A percentile compares a stretch with the other conserved stretches of the same genome.
Evolutionary conservation across 352 stramenopile species (phyloP).

Genomic region (Phytopythium ostracodes): DNA sequence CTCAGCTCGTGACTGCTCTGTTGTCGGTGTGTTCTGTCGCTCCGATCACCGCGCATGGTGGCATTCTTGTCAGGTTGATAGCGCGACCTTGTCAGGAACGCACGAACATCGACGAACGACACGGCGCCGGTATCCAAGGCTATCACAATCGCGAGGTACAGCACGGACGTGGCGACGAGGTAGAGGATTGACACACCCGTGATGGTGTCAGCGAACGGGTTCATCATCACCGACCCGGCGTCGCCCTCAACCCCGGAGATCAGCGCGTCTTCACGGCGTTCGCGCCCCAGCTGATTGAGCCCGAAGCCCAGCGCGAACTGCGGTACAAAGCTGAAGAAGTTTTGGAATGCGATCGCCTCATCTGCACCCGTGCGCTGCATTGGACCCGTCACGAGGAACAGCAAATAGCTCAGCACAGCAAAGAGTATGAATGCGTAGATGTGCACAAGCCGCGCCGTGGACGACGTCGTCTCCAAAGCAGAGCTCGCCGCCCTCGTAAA

Average conservation of each 20-base stretch:
- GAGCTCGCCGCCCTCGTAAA: not conserved
- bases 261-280: not conserved
- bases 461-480: not conserved
- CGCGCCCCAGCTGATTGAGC: slow-evolving; percentile 12
- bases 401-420: slow-evolving; percentile 10
- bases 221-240: not conserved
- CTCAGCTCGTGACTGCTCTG: not conserved
- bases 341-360: slow-evolving; percentile 9
- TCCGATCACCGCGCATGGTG: not conserved
- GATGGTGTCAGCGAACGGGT: slow-evolving; percentile 13
- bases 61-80: not conserved
- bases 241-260: not conserved
- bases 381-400: slow-evolving; percentile 11
- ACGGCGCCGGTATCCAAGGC: slow-evolving; percentile 24
- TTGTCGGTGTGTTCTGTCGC: not conserved
- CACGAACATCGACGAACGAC: not conserved
- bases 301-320: slow-evolving; percentile 20
- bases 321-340: slow-evolving; percentile 19
- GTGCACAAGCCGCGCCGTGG: not conserved
- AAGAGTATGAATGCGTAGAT: slow-evolving; percentile 16
- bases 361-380: not conserved
- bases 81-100: not conserved
- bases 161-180: slow-evolving; percentile 28
- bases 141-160: slow-evolving; percentile 41
- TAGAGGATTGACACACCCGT: slow-evolving; percentile 29